phyloP scores from a whole-genome alignment of 208 protist species.

The Trypanosoma theileri region DNA sequence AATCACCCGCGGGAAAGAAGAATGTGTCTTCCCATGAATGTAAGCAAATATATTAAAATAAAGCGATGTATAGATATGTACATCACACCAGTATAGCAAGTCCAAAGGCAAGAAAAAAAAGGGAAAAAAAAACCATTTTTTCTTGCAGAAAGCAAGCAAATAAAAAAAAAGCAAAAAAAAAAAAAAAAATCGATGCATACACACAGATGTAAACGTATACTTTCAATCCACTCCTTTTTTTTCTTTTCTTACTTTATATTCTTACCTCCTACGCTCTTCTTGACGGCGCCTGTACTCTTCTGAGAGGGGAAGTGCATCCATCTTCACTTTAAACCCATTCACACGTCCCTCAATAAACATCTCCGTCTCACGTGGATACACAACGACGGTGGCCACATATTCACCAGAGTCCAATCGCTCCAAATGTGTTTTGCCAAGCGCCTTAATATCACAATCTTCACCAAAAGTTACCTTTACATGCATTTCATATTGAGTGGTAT shows the following conservation, averaged over 20 bases:
- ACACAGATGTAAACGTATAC: no score
- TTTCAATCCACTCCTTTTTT: not conserved
- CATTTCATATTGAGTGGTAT: slow-evolving; percentile 81
- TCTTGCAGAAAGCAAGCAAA: no score
- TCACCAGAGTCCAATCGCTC: slow-evolving; percentile 58
- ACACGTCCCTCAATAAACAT: slow-evolving; percentile 83
- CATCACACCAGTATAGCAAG: no score
- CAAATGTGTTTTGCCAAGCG: slow-evolving; percentile 70
- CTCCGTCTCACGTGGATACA: slow-evolving; percentile 78
- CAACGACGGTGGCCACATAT: slow-evolving; percentile 56
- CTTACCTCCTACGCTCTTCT: not conserved
- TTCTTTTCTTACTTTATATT: slow-evolving; percentile 12
- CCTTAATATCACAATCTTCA: slow-evolving; percentile 72
- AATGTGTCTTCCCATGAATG: no score
- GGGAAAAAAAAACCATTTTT: no score
- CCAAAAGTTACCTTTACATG: slow-evolving; percentile 62
- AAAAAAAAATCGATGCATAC: no score
- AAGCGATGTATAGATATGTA: no score
- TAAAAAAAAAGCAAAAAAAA: no score
- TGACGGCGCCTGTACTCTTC: slow-evolving; percentile 48
- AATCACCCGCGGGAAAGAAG: no score
- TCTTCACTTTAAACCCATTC: slow-evolving; percentile 80
- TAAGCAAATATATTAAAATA: no score
- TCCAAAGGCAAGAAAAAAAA: no score
- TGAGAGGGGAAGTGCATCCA: slow-evolving; percentile 68